These are phyloP conservation scores for Malania oleifera DNA, from an alignment of 164 flowering plant species.

Conservation along the genomic window DNA sequence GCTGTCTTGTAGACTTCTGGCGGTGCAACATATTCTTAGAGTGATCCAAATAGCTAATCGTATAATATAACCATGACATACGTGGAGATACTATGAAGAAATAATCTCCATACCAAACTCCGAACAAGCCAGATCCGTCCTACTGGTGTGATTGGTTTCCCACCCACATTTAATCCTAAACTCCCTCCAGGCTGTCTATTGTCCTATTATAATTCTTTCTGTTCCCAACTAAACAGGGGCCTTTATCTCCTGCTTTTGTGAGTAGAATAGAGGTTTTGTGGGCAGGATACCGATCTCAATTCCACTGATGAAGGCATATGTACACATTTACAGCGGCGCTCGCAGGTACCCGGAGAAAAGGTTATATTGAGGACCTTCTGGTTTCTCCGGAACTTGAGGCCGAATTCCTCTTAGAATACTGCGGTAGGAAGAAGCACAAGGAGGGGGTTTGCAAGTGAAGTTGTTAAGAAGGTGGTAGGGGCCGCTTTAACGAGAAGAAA, in stretches of 20 bases:
- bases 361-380: conserved; percentile 6
- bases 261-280: background rate
- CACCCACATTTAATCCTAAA: conserved; percentile 15
- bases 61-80: background rate
- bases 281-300: conserved; percentile 24
- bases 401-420: conserved; percentile 8
- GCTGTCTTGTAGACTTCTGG: conserved; percentile 11
- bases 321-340: too few relatives aligned
- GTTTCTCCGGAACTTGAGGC: background rate
- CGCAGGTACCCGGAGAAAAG: conserved; percentile 13
- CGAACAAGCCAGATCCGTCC: conserved; percentile 15
- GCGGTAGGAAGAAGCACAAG: background rate
- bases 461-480: conserved; percentile 13
- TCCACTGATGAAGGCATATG: conserved; percentile 21
- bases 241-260: conserved; percentile 1
- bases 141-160: background rate
- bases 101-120: conserved; percentile 18
- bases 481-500: conserved; percentile 12
- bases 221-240: background rate
- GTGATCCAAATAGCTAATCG: background rate
- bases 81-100: background rate
- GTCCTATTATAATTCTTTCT: background rate
- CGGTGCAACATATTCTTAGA: conserved; percentile 11
- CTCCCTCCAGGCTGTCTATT: conserved; percentile 9
- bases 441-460: conserved; percentile 1